Evolutionary conservation across 495 filamentous ascomycete genomes (phyloP).

Genomic region (Letharia lupina): DNA sequence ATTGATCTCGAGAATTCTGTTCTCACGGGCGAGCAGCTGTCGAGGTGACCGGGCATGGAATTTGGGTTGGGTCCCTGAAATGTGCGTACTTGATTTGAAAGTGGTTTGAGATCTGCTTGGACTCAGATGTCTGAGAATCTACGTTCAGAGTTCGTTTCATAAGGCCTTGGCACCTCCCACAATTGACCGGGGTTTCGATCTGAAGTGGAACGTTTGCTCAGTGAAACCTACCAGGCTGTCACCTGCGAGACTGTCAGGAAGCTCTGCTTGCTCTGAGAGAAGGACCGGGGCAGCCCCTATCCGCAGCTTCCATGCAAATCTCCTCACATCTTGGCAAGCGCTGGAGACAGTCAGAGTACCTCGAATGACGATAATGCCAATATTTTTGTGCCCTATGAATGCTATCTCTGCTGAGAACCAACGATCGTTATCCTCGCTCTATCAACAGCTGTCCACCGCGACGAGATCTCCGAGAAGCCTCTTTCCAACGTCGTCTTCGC

Average conservation of each 20-base stretch:
- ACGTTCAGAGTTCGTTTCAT: neutral
- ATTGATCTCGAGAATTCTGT: neutral
- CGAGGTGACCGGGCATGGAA: neutral
- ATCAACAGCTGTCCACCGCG: neutral
- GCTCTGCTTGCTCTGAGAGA: too few relatives aligned
- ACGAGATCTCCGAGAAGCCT: neutral
- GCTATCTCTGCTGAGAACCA: neutral
- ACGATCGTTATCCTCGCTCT: neutral
- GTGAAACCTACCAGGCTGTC: too few relatives aligned
- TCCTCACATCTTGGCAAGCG: neutral
- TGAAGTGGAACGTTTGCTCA: too few relatives aligned
- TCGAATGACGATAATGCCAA: neutral
- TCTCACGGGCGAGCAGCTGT: neutral
- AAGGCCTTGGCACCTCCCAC: too few relatives aligned
- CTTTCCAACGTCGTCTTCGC: neutral
- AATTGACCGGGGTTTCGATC: too few relatives aligned
- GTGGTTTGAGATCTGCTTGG: neutral
- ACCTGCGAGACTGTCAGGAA: too few relatives aligned
- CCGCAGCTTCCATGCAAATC: neutral
- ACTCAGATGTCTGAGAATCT: neutral
- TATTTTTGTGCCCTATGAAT: neutral
- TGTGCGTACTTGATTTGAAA: neutral
- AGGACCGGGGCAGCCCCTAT: neutral
- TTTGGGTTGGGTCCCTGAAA: neutral
- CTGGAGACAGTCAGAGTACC: too few relatives aligned